phyloP scores from a whole-genome alignment of 2,329 filamentous ascomycete species.

The Aspergillus alliaceus region DNA sequence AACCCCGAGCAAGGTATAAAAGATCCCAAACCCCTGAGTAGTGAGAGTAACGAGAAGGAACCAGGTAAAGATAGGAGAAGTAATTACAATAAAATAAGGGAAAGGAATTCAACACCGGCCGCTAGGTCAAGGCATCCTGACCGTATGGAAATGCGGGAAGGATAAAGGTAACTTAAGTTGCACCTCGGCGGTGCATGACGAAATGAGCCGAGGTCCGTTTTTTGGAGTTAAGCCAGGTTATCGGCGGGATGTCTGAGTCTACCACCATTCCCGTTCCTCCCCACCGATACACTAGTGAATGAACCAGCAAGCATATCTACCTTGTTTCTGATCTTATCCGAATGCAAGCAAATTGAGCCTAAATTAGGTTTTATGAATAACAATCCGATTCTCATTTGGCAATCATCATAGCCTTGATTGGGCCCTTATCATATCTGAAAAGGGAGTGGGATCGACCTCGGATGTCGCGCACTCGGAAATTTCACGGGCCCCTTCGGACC shows the following conservation, averaged over 20 bases:
- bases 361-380: background rate
- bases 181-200: slow-evolving; percentile 35
- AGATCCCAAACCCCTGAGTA: background rate
- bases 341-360: background rate
- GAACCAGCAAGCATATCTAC: background rate
- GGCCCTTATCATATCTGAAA: slow-evolving; percentile 1
- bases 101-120: background rate
- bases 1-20: background rate
- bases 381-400: background rate
- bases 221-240: too few relatives aligned
- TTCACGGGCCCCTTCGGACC: slow-evolving; percentile 14
- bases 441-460: slow-evolving; percentile 14
- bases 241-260: slow-evolving; percentile 5
- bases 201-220: slow-evolving; percentile 35
- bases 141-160: slow-evolving; percentile 5
- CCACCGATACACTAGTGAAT: slow-evolving; percentile 12
- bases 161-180: slow-evolving; percentile 13
- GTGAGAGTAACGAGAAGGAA: background rate
- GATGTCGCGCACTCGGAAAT: slow-evolving; percentile 12
- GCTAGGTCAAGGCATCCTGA: background rate
- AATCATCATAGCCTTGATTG: background rate
- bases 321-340: background rate
- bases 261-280: slow-evolving; percentile 15
- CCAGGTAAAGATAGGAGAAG: background rate
- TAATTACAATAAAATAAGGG: too few relatives aligned